A percentile compares a stretch with the other conserved stretches of the same genome.
These are phyloP conservation scores for Agaricus blazei DNA, from an alignment of 768 basidiomycete species.

Conservation along the genomic window DNA sequence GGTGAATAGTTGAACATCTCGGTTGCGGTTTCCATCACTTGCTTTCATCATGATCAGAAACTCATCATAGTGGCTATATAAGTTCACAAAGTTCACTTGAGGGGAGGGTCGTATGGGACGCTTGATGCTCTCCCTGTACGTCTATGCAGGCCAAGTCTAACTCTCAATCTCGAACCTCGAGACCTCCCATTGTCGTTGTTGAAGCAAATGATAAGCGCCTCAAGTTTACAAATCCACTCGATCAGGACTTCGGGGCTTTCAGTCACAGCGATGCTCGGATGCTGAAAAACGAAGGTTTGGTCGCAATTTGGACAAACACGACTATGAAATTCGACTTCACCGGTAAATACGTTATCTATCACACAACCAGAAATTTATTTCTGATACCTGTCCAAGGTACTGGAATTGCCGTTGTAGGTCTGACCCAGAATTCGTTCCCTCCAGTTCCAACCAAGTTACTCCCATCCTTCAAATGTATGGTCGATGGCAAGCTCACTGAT, in stretches of 20 bases:
- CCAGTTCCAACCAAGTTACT: neutral
- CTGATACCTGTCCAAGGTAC: neutral
- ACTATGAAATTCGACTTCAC: neutral
- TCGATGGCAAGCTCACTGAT: neutral
- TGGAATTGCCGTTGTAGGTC: neutral
- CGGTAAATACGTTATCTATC: neutral
- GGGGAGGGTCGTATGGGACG: neutral
- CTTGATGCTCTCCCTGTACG: neutral
- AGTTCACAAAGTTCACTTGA: neutral
- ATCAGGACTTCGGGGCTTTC: neutral
- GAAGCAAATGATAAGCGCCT: neutral
- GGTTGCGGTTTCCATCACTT: neutral
- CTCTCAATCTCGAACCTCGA: neutral
- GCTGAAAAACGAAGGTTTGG: neutral
- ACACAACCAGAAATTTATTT: too few relatives aligned
- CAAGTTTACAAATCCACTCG: neutral
- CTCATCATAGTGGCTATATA: neutral
- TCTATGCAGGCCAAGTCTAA: neutral
- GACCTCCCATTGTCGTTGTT: neutral
- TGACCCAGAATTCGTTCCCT: neutral
- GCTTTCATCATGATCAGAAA: neutral
- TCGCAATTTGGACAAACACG: neutral
- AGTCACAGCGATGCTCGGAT: neutral
- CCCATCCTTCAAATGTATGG: neutral
- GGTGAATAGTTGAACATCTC: neutral